These are phyloP conservation scores for Halenospora varia DNA, from an alignment of 495 filamentous ascomycete species.

Conservation along the genomic window DNA sequence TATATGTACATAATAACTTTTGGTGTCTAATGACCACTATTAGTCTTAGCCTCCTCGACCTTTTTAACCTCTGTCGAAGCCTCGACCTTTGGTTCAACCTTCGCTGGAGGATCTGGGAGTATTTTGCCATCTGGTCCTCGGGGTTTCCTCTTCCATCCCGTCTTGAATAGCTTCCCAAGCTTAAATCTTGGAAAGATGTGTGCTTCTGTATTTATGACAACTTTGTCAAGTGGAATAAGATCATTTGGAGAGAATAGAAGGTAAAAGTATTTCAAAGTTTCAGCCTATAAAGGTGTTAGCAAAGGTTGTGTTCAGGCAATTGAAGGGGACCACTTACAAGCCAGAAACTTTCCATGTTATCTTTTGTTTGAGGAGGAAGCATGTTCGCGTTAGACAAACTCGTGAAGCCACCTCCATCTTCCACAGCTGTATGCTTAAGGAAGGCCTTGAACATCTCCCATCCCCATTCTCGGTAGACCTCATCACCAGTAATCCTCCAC, in stretches of 20 bases:
- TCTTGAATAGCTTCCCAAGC: constrained; percentile 63
- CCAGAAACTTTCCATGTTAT: constrained; percentile 97
- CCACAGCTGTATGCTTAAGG: constrained; percentile 66
- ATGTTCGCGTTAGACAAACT: constrained; percentile 71
- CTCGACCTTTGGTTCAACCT: constrained; percentile 11
- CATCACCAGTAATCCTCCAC: constrained; percentile 95
- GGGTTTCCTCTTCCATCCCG: constrained; percentile 78
- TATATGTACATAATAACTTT: constrained; percentile 4
- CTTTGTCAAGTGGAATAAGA: constrained; percentile 73
- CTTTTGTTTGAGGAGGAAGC: constrained; percentile 57
- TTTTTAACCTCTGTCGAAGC: constrained; percentile 5
- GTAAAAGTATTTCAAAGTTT: constrained; percentile 98
- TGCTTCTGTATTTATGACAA: constrained; percentile 95
- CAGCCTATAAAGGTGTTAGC: constrained; percentile 56
- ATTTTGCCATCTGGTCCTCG: constrained; percentile 25
- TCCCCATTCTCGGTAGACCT: constrained; percentile 90
- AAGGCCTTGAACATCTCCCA: constrained; percentile 98
- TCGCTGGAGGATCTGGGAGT: constrained; percentile 8
- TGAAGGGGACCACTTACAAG: constrained; percentile 51
- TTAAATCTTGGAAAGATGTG: constrained; percentile 83
- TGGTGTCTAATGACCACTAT: not conserved
- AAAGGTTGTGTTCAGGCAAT: not conserved
- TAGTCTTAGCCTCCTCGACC: constrained; percentile 10
- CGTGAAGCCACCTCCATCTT: constrained; percentile 75
- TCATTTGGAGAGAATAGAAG: constrained; percentile 85